These are phyloP conservation scores for Claviceps pazoutovae DNA, from an alignment of 2,329 filamentous ascomycete genomes.

Conservation along the genomic window DNA sequence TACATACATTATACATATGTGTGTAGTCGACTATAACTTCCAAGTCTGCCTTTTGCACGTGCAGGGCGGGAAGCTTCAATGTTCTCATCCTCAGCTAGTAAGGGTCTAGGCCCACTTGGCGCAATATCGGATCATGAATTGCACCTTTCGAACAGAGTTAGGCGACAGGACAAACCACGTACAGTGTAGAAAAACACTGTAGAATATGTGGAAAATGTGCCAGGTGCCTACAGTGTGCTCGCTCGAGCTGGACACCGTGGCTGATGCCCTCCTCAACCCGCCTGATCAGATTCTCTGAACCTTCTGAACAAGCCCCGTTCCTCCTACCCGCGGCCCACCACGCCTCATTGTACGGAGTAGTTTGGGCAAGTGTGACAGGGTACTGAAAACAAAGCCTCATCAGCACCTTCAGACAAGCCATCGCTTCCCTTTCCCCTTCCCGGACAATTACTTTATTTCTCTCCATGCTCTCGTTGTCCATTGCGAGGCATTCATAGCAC, in stretches of 20 bases:
- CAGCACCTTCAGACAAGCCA: constrained; percentile 16
- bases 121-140: neutral
- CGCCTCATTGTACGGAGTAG: constrained; percentile 12
- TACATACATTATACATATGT: too few relatives aligned
- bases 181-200: neutral
- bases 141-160: neutral
- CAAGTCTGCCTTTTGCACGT: neutral
- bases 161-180: neutral
- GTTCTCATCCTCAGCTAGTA: neutral
- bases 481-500: constrained; percentile 26
- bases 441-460: constrained; percentile 8
- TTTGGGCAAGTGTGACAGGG: constrained; percentile 20
- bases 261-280: neutral
- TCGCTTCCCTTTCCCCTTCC: constrained; percentile 11
- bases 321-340: constrained; percentile 10
- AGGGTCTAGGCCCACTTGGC: neutral
- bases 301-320: constrained; percentile 1
- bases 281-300: neutral
- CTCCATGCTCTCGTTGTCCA: constrained; percentile 23
- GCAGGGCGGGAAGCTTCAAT: neutral
- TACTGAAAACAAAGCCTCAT: constrained; percentile 30
- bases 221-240: neutral
- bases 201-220: neutral
- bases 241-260: neutral
- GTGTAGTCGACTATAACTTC: neutral